These are phyloP conservation scores for Tylopilus felleus DNA, from an alignment of 768 basidiomycete genomes.

Conservation along the genomic window DNA sequence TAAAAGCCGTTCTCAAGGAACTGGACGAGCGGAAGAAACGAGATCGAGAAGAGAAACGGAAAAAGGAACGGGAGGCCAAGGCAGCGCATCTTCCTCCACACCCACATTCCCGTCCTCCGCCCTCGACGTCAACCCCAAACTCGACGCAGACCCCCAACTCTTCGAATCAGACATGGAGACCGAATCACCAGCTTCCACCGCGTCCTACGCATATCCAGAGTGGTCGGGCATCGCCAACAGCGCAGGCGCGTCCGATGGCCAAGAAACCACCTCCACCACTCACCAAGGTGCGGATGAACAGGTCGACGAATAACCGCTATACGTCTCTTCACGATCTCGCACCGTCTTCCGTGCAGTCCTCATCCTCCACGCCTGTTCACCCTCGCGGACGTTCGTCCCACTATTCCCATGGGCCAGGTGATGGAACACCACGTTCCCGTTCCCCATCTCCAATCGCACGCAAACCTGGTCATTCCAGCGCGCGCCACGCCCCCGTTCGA, in stretches of 20 bases:
- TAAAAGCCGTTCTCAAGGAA: conserved; percentile 65
- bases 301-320: conserved; percentile 22
- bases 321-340: conserved; percentile 19
- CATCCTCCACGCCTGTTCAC: conserved; percentile 35
- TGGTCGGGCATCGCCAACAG: conserved; percentile 28
- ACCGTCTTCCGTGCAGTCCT: conserved; percentile 26
- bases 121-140: conserved; percentile 26
- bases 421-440: conserved; percentile 26
- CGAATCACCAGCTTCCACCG: conserved; percentile 28
- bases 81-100: conserved; percentile 13
- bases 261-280: conserved; percentile 26
- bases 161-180: conserved; percentile 20
- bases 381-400: conserved; percentile 28
- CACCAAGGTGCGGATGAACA: conserved; percentile 30
- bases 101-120: conserved; percentile 8
- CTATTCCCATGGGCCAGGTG: conserved; percentile 13
- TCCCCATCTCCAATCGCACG: conserved; percentile 44
- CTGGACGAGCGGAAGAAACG: conserved; percentile 49
- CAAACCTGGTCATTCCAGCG: conserved; percentile 34
- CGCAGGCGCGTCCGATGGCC: conserved; percentile 26
- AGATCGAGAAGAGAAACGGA: conserved; percentile 48
- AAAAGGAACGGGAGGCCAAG: conserved; percentile 34
- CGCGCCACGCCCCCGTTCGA: conserved; percentile 22
- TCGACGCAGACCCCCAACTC: conserved; percentile 25
- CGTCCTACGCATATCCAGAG: conserved; percentile 26